A percentile compares a stretch with the other conserved stretches of the same genome.
phyloP scores from a whole-genome alignment of 2,329 filamentous ascomycete species.

The Periglandula ipomoeae region DNA sequence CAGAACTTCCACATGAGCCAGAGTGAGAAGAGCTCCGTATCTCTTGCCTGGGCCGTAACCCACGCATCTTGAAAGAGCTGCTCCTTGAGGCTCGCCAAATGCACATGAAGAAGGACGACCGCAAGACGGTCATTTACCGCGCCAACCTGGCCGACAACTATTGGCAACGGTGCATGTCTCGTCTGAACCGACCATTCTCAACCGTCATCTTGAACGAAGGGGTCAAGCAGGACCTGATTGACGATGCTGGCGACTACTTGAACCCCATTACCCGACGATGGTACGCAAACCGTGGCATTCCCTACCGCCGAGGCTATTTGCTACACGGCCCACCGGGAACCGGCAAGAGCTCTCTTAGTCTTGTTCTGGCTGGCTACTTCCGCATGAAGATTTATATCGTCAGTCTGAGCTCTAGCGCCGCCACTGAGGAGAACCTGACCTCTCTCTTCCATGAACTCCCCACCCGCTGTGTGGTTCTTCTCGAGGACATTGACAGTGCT shows the following conservation, averaged over 20 bases:
- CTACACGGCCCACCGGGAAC: conserved; percentile 74
- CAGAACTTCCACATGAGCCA: conserved; percentile 25
- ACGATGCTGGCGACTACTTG: conserved; percentile 55
- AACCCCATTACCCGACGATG: conserved; percentile 57
- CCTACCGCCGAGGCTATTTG: conserved; percentile 76
- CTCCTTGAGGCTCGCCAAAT: conserved; percentile 47
- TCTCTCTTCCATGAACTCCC: conserved; percentile 59
- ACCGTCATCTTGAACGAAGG: conserved; percentile 56
- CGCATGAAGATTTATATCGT: conserved; percentile 65
- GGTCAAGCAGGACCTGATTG: conserved; percentile 49
- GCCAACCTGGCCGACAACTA: conserved; percentile 38
- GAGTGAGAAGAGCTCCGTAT: conserved; percentile 49
- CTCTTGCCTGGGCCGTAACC: conserved; percentile 52
- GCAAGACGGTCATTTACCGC: conserved; percentile 58
- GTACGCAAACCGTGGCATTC: conserved; percentile 78
- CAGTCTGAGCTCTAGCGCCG: conserved; percentile 51
- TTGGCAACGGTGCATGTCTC: conserved; percentile 56
- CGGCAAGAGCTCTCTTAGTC: conserved; percentile 64
- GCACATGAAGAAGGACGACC: conserved; percentile 48
- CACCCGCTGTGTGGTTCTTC: conserved; percentile 59
- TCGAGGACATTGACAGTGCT: conserved; percentile 69
- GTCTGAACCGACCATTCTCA: conserved; percentile 51
- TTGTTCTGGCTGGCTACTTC: conserved; percentile 62
- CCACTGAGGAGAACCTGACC: conserved; percentile 57
- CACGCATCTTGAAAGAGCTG: conserved; percentile 51